Conservation (phyloP, 2,329 filamentous ascomycete genomes). For the Ophiocordyceps sinensis region DNA sequence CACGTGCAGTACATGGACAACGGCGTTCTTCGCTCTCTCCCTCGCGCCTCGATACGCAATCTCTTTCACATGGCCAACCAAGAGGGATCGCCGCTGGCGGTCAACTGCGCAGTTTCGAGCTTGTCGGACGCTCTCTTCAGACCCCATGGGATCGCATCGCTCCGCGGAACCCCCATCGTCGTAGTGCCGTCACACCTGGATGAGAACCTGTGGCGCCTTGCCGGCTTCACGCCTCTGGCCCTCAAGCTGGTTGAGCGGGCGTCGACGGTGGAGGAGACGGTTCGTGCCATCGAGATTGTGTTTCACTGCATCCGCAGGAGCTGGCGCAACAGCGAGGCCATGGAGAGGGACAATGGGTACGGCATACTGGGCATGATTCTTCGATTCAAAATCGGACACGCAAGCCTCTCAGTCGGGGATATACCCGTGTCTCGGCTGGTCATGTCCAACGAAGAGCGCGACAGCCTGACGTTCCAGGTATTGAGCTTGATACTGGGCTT, state of each 20-base stretch:
- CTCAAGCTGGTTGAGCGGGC: slow-evolving; percentile 75
- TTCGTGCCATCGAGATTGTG: slow-evolving; percentile 68
- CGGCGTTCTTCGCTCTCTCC: slow-evolving; percentile 62
- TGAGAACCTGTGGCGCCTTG: slow-evolving; percentile 81
- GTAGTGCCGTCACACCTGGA: slow-evolving; percentile 73
- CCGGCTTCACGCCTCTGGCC: slow-evolving; percentile 77
- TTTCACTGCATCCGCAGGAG: slow-evolving; percentile 78
- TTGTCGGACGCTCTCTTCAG: slow-evolving; percentile 81
- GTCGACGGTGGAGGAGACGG: slow-evolving; percentile 51
- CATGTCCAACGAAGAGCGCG: slow-evolving; percentile 37
- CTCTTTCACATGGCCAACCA: slow-evolving; percentile 21
- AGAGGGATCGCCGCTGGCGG: slow-evolving; percentile 58
- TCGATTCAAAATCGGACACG: slow-evolving; percentile 62
- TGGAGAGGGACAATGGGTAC: slow-evolving; percentile 93
- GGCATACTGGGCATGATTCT: slow-evolving; percentile 73
- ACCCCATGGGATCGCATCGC: slow-evolving; percentile 63
- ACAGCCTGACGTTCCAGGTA: slow-evolving; percentile 45
- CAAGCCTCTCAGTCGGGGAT: slow-evolving; percentile 16
- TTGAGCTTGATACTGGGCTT: slow-evolving; percentile 70
- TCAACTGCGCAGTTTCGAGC: slow-evolving; percentile 77
- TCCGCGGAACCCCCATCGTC: slow-evolving; percentile 73
- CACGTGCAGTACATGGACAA: slow-evolving; percentile 69
- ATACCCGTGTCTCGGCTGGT: slow-evolving; percentile 21
- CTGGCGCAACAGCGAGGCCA: slow-evolving; percentile 96
- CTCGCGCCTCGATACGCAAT: slow-evolving; percentile 54